Evolutionary conservation across 2,329 filamentous ascomycete genomes (phyloP), one percentile per base, ranked within the genome.

Genomic region (Remersonia thermophila): DNA sequence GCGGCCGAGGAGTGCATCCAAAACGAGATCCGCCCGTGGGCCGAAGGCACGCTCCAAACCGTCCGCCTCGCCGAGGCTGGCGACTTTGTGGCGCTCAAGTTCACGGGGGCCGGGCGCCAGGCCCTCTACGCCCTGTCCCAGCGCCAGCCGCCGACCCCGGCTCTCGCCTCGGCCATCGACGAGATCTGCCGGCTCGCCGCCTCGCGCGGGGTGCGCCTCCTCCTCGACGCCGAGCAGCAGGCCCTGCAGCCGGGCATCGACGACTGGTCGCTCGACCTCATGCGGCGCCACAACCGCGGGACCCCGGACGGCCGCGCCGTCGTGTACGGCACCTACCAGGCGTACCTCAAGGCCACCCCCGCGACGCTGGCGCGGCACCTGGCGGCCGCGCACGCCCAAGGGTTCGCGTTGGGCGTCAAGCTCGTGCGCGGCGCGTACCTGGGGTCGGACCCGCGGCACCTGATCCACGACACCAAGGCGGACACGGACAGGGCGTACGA

Each of bases 181-280:
- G 66, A 73, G 33, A 78, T 93, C 45, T 93, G 85, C 59, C 64
- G 77, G 32, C 70, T 81, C 12, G 85, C 85, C 0, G 67, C 73
- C 2, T 62, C 71, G 27, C 75, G 78, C 35, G 74, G 78, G 16
- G 74, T 93, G 3, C 70, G 74, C 3, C 67, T 95, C 1, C 71
- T 93, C 2, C 84, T 93, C 43, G 84, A 93, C 44, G 87, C 85
- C 2, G 87, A 95, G 59, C 84, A 93, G 56, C 77, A 79, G 38
- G 69, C 73, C 37, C 70, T 91, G 20, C 83, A 93, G 59, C 63
- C 70, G 5, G 84, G 84, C 7, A 89, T 93, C 42, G 80, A 91
- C 54, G 70, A 74, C 47, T 89, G 85, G 80, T 83, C 79, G 4
- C 58, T 91, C 33, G 61, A 69, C n/a, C 80, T 85, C 47, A 83